Evolutionary conservation across 2,329 filamentous ascomycete species (phyloP).

Genomic region (Sphaerulina populicola): DNA sequence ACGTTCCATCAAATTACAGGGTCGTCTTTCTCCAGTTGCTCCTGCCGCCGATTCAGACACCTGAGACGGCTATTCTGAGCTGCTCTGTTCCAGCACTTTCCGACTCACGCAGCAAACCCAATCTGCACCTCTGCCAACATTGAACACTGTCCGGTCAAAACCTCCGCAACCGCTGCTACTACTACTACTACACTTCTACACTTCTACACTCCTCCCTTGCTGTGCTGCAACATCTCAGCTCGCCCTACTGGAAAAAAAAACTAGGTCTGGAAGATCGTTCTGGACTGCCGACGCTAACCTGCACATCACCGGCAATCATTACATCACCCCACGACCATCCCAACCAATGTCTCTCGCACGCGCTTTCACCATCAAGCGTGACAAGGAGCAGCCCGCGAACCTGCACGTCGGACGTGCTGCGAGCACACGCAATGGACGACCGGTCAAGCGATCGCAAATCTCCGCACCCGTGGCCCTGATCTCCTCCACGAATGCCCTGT

Average conservation of each 20-base stretch:
- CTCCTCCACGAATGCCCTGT: slow-evolving; percentile 92
- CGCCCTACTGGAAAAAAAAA: not conserved
- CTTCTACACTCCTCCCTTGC: not conserved
- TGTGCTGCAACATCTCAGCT: not conserved
- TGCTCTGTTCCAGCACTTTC: not conserved
- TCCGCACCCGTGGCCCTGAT: slow-evolving; percentile 79
- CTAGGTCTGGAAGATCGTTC: not conserved
- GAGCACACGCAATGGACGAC: slow-evolving; percentile 41
- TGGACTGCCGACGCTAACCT: slow-evolving; percentile 6
- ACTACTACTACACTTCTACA: too few relatives aligned
- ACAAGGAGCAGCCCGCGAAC: slow-evolving; percentile 41
- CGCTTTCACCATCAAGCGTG: slow-evolving; percentile 66
- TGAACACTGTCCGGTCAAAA: not conserved
- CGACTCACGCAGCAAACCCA: not conserved
- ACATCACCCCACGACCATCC: slow-evolving; percentile 3
- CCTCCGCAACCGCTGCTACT: not conserved
- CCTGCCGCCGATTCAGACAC: not conserved
- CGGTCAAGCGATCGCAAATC: slow-evolving; percentile 62
- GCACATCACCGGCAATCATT: slow-evolving; percentile 2
- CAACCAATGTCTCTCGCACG: slow-evolving; percentile 51
- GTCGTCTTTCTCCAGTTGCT: not conserved
- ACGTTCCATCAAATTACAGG: not conserved
- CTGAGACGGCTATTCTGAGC: not conserved
- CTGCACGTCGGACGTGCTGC: slow-evolving; percentile 34
- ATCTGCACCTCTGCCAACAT: not conserved